phyloP scores from a whole-genome alignment of 2,329 filamentous ascomycete genomes.

The Trichoderma afroharzianum region DNA sequence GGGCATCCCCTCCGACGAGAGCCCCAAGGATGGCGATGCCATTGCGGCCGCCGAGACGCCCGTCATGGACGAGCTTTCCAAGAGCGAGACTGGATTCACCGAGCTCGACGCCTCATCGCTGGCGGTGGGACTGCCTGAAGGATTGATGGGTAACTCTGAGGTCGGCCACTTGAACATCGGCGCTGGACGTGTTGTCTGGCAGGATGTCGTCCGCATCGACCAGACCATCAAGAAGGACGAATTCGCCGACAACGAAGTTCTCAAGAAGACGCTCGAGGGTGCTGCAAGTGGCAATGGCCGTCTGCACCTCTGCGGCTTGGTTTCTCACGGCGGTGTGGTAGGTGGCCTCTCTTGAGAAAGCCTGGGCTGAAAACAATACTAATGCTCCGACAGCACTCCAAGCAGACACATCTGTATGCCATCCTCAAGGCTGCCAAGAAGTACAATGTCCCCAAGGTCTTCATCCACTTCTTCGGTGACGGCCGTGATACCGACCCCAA shows the following conservation, averaged over 20 bases:
- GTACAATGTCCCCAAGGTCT: constrained; percentile 82
- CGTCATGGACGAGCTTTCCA: constrained; percentile 88
- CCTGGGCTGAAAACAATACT: constrained; percentile 13
- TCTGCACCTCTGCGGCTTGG: constrained; percentile 85
- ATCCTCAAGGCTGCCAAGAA: constrained; percentile 89
- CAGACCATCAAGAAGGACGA: constrained; percentile 83
- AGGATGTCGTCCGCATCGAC: constrained; percentile 96
- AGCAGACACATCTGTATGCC: constrained; percentile 88
- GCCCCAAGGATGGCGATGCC: constrained; percentile 86
- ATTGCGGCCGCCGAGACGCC: constrained; percentile 92
- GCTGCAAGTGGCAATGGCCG: constrained; percentile 88
- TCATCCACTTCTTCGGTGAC: constrained; percentile 98
- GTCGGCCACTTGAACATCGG: constrained; percentile 99
- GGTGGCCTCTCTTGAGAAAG: constrained; percentile 27
- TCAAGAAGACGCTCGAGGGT: constrained; percentile 71
- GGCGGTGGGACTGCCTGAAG: constrained; percentile 91
- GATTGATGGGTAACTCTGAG: constrained; percentile 98
- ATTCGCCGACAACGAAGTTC: constrained; percentile 69
- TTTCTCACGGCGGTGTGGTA: constrained; percentile 91
- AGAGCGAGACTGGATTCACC: constrained; percentile 78
- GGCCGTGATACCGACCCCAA: constrained; percentile 97
- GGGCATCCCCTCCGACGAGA: constrained; percentile 79
- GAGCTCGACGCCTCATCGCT: constrained; percentile 94
- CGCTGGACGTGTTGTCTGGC: constrained; percentile 95
- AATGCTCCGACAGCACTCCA: constrained; percentile 62